A percentile compares a stretch with the other conserved stretches of the same genome.
phyloP scores from a whole-genome alignment of 1,139 yeast genomes.

The Candida labiduridarum region DNA sequence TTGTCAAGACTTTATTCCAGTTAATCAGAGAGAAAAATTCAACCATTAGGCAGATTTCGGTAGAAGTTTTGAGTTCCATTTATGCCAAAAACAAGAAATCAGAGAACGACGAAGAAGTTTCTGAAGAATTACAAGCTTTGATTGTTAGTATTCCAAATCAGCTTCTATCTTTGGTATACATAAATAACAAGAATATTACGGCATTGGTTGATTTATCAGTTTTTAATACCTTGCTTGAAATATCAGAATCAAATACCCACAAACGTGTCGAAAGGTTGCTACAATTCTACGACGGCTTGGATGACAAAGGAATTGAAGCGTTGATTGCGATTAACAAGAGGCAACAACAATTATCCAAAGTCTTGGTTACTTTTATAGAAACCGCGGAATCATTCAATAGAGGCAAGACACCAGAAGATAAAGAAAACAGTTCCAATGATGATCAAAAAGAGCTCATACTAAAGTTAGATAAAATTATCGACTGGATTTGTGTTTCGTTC shows the following conservation, averaged over 20 bases:
- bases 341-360: constrained; percentile 60
- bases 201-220: constrained; percentile 66
- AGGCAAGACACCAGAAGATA: constrained; percentile 34
- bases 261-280: constrained; percentile 58
- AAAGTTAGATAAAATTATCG: constrained; percentile 58
- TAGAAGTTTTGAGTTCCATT: constrained; percentile 55
- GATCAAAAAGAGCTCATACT: constrained; percentile 22
- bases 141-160: constrained; percentile 62
- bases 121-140: constrained; percentile 38
- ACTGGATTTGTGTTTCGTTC: constrained; percentile 63
- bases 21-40: constrained; percentile 70
- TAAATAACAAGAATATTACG: constrained; percentile 71
- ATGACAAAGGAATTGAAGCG: constrained; percentile 62
- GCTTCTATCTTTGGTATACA: constrained; percentile 68
- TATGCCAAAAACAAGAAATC: constrained; percentile 42
- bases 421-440: constrained; percentile 31
- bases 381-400: constrained; percentile 34
- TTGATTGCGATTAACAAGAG: constrained; percentile 70
- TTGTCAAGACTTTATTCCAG: constrained; percentile 58
- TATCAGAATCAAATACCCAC: constrained; percentile 43
- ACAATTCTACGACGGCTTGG: constrained; percentile 49
- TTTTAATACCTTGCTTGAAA: constrained; percentile 64
- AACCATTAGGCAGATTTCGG: constrained; percentile 65
- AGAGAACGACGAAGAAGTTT: constrained; percentile 7
- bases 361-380: constrained; percentile 36